Evolutionary conservation across 352 stramenopile genomes (phyloP), one percentile per base, ranked within the genome.

Genomic region (Pythium brachiatum): DNA sequence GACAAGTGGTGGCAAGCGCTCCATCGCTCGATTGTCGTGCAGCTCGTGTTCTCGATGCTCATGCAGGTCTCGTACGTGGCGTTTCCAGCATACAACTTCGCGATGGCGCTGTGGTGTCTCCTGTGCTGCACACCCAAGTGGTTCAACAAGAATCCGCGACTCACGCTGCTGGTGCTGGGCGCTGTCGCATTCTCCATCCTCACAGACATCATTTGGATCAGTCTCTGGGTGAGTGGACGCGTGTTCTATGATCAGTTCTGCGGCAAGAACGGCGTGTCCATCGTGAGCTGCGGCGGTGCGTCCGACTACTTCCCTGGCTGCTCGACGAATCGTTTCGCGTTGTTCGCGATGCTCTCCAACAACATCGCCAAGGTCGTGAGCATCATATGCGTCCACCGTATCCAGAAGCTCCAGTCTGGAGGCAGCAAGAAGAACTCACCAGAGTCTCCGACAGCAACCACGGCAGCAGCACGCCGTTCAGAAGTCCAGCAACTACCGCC

Each of bases 21-120:
- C 2, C 53, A 72, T 20, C 75, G 75, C 0, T 52, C 81, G 5
- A 69, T 86, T 23, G 20, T 75, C 44, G 57, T 79, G 20, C 82
- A 89, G 60, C 78, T 91, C 32, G 64, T 62, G 16, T 86, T 73
- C 32, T 78, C 76, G 25, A 53, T 89, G 20, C 60, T 94, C 44
- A 88, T 92, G 81, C 82, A 94, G 65, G 68, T 92, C 12, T 88
- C 84, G 38, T 93, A 93, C 62, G 82, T 93, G 27, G 84, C 84
- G 5, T 93, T 92, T 44, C 80, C 84, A 2, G 75, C 79, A 6
- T 93, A 94, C 64, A 92, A 94, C 59, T 90, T 92, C 59, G 76
- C 76, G 21, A 69, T 92, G 31, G 84, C 79, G 26, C 62, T 92
- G 34, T 93, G 84, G 84, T 81, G 78, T 21, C 68, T 89, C 16